Percentiles rank a stretch among this genome's conserved stretches.
Evolutionary conservation across 441 rosid species (phyloP).

Genomic region (Adansonia madagascariensis): DNA sequence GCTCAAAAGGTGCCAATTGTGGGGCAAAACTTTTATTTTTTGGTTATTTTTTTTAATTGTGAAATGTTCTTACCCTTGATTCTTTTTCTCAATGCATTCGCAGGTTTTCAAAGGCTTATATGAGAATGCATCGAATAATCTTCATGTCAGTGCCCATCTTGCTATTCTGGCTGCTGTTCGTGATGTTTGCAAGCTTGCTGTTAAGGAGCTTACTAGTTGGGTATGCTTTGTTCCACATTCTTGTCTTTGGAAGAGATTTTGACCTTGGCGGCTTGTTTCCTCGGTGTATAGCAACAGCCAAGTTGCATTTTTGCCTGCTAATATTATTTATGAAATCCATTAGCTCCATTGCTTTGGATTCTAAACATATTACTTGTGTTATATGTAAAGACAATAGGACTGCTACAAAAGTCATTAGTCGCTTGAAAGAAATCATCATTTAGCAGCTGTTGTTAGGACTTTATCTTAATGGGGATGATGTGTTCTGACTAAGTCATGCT

Average conservation of each 20-base stretch:
- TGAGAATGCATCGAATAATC: slow-evolving; percentile 80
- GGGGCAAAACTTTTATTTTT: not conserved
- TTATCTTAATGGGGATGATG: not conserved
- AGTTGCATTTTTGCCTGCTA: slow-evolving; percentile 9
- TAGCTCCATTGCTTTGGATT: slow-evolving; percentile 5
- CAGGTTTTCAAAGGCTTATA: slow-evolving; percentile 92
- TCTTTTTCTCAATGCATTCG: slow-evolving; percentile 16
- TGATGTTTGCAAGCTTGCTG: slow-evolving; percentile 94
- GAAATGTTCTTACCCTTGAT: not conserved
- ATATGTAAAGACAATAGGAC: not conserved
- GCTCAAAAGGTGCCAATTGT: slow-evolving; percentile 73
- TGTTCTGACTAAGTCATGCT: not conserved
- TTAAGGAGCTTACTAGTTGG: slow-evolving; percentile 97
- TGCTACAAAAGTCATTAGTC: not conserved
- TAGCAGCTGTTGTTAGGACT: not conserved
- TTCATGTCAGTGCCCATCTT: slow-evolving; percentile 77
- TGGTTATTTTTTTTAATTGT: not conserved
- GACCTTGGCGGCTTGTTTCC: not conserved
- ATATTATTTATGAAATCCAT: slow-evolving; percentile 10
- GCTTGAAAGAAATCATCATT: not conserved
- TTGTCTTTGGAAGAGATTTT: not conserved
- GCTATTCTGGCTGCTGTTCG: slow-evolving; percentile 90
- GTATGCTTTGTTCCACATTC: slow-evolving; percentile 48
- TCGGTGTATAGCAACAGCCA: not conserved
- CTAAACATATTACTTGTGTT: not conserved